A percentile compares a stretch with the other conserved stretches of the same genome.
phyloP scores from a whole-genome alignment of 2,329 filamentous ascomycete genomes.

The Macrophomina pseudophaseolina region DNA sequence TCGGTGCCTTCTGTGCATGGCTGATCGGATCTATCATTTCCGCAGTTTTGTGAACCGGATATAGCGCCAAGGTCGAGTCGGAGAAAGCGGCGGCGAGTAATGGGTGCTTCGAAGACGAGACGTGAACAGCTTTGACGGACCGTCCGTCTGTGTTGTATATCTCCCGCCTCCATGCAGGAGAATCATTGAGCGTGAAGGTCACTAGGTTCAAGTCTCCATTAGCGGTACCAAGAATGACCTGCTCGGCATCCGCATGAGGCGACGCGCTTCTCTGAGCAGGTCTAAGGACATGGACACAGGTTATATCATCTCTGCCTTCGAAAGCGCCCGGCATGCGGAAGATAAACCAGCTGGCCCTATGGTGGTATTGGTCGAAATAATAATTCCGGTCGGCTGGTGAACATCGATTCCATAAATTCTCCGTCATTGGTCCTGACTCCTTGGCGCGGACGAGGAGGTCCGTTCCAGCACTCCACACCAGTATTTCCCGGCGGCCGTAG shows the following conservation, averaged over 20 bases:
- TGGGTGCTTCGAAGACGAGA: conserved; percentile 48
- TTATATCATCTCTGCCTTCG: conserved; percentile 65
- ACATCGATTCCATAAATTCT: conserved; percentile 34
- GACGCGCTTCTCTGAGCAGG: conserved; percentile 45
- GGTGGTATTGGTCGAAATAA: conserved; percentile 39
- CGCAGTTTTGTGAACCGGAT: conserved; percentile 41
- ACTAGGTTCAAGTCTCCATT: conserved; percentile 56
- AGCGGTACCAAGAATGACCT: conserved; percentile 61
- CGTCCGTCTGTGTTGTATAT: conserved; percentile 50
- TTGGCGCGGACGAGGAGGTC: conserved; percentile 59
- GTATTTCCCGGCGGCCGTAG: conserved; percentile 57
- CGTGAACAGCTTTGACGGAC: conserved; percentile 54
- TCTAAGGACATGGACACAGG: conserved; percentile 59
- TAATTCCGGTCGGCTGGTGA: conserved; percentile 32
- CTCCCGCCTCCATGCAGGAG: conserved; percentile 27
- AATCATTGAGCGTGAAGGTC: conserved; percentile 17
- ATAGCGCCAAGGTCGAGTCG: conserved; percentile 54
- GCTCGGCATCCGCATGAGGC: conserved; percentile 29
- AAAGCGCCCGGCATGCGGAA: conserved; percentile 57
- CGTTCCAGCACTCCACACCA: conserved; percentile 66
- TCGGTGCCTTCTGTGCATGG: neutral
- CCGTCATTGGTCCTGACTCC: conserved; percentile 43
- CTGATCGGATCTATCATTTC: conserved; percentile 14
- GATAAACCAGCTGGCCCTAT: conserved; percentile 53
- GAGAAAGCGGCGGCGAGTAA: conserved; percentile 59